These are phyloP conservation scores for Salvia splendens DNA, from an alignment of 257 asterid genomes.

Conservation along the genomic window DNA sequence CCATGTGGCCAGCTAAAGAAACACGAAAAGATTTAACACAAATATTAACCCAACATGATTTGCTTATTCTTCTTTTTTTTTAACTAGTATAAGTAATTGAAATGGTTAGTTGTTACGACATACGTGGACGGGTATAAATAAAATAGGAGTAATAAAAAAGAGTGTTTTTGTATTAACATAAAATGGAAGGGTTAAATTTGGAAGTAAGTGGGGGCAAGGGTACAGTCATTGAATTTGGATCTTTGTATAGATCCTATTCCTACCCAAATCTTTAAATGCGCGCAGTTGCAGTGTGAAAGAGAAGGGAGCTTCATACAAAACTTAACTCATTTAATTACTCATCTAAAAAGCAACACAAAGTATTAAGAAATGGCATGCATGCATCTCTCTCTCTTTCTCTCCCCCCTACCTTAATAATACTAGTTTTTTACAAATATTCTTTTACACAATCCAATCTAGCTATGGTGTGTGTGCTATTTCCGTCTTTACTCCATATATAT, in stretches of 20 bases:
- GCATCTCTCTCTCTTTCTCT: conserved; percentile 18
- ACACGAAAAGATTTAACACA: too few species aligned
- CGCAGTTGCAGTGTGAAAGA: conserved; percentile 33
- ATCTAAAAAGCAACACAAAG: conserved; percentile 10
- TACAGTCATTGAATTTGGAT: conserved; percentile 23
- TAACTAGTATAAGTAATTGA: too few species aligned
- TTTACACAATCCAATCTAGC: conserved; percentile 23
- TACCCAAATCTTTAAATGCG: conserved; percentile 40
- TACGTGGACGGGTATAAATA: too few species aligned
- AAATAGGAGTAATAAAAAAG: too few species aligned
- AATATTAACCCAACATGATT: too few species aligned
- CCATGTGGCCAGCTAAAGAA: too few species aligned
- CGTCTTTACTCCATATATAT: too few species aligned
- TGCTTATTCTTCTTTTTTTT: too few species aligned
- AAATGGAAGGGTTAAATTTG: neutral
- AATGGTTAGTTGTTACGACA: too few species aligned
- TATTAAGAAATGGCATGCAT: neutral
- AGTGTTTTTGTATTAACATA: neutral
- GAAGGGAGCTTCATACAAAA: conserved; percentile 8
- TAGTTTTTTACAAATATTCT: conserved; percentile 30
- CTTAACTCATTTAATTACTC: conserved; percentile 17
- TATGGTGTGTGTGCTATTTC: too few species aligned
- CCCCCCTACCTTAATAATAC: conserved; percentile 13
- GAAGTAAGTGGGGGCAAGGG: neutral
- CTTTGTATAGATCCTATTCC: neutral